Conservation (phyloP, 2,329 filamentous ascomycete genomes). For the Neocucurbitaria cava region DNA sequence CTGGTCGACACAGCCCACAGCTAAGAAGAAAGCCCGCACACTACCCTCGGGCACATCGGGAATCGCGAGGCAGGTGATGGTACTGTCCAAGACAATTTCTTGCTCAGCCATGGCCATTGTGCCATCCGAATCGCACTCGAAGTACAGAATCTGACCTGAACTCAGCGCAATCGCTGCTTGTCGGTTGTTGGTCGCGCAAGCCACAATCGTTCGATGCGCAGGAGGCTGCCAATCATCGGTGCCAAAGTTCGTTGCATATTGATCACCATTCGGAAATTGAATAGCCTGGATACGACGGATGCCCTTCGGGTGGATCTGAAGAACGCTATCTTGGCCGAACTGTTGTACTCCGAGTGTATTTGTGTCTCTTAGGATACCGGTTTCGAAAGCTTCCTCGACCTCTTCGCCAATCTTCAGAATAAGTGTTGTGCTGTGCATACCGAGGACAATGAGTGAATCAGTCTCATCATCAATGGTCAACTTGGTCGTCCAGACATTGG, state of each 20-base stretch:
- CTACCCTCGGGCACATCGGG: slow-evolving; percentile 92
- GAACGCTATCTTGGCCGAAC: slow-evolving; percentile 87
- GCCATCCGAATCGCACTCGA: slow-evolving; percentile 94
- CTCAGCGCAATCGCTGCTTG: slow-evolving; percentile 94
- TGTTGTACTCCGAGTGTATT: slow-evolving; percentile 92
- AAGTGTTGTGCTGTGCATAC: slow-evolving; percentile 86
- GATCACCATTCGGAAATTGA: slow-evolving; percentile 33
- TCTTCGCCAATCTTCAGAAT: slow-evolving; percentile 96
- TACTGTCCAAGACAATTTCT: slow-evolving; percentile 92
- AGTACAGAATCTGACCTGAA: slow-evolving; percentile 96
- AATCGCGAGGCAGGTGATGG: slow-evolving; percentile 92
- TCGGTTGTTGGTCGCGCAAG: slow-evolving; percentile 88
- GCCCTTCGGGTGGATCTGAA: slow-evolving; percentile 96
- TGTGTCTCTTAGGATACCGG: slow-evolving; percentile 86
- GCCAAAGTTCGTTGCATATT: slow-evolving; percentile 56
- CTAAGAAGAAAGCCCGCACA: slow-evolving; percentile 87
- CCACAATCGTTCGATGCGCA: slow-evolving; percentile 92
- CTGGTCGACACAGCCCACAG: slow-evolving; percentile 95
- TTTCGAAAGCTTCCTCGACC: slow-evolving; percentile 93
- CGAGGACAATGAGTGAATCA: slow-evolving; percentile 95
- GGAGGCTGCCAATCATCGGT: slow-evolving; percentile 95
- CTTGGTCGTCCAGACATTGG: slow-evolving; percentile 95
- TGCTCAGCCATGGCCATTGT: slow-evolving; percentile 91
- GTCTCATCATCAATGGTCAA: slow-evolving; percentile 80
- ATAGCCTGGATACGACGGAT: slow-evolving; percentile 86